Conservation (phyloP, 805 yeast genomes). For the Saturnispora diversa region DNA sequence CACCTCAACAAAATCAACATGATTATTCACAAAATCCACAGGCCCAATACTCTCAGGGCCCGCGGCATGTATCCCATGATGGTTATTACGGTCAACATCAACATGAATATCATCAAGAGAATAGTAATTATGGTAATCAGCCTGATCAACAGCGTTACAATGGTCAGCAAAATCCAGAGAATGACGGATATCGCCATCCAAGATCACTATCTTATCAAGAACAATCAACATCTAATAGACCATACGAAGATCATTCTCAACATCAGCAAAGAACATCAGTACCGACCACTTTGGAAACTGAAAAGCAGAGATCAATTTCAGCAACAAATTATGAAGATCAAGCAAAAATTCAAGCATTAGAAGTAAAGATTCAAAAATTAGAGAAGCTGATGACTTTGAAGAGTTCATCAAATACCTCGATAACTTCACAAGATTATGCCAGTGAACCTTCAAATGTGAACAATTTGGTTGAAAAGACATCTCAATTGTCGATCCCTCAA, state of each 20-base stretch:
- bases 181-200: background rate
- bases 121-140: too few relatives aligned
- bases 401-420: background rate
- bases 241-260: background rate
- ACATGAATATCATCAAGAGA: background rate
- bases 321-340: constrained; percentile 5
- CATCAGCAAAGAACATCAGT: background rate
- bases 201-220: constrained; percentile 3
- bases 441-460: background rate
- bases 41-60: background rate
- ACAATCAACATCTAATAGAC: background rate
- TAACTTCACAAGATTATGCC: background rate
- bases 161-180: background rate
- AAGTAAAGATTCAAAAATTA: constrained; percentile 27
- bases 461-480: background rate
- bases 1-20: background rate
- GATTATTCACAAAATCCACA: background rate
- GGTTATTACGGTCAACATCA: constrained; percentile 1
- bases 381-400: constrained; percentile 23
- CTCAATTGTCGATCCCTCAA: background rate
- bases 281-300: background rate
- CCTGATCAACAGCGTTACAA: background rate
- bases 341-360: constrained; percentile 25
- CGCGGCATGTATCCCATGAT: constrained; percentile 9
- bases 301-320: background rate